Percentiles rank a stretch among this genome's conserved stretches.
Conservation (phyloP, 495 filamentous ascomycete species). For the Aspergillus nanangensis region DNA sequence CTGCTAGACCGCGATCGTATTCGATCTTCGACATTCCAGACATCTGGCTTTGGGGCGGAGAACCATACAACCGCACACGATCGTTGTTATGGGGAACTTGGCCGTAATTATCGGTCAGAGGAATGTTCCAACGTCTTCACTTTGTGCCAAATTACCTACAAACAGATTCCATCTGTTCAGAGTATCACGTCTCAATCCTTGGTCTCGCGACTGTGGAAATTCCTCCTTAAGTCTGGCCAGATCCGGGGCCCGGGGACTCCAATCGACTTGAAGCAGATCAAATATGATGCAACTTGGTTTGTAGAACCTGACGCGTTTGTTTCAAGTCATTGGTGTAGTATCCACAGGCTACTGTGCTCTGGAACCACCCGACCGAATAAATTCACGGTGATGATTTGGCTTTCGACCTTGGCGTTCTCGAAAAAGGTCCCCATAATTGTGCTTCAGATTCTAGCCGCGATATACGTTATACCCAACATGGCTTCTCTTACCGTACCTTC, state of each 20-base stretch:
- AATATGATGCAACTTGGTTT: conserved; percentile 15
- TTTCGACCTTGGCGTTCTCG: conserved; percentile 35
- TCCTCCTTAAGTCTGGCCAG: conserved; percentile 1
- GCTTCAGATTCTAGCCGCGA: conserved; percentile 32
- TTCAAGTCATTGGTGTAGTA: conserved; percentile 22
- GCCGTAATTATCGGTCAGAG: conserved; percentile 2
- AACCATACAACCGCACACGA: conserved; percentile 32
- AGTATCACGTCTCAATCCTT: neutral
- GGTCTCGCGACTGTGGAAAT: conserved; percentile 6
- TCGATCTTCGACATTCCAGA: conserved; percentile 43
- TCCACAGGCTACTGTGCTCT: conserved; percentile 28
- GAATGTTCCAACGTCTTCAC: conserved; percentile 2
- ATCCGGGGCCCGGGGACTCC: conserved; percentile 6
- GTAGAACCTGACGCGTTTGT: conserved; percentile 13
- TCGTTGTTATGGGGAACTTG: conserved; percentile 17
- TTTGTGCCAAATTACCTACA: conserved; percentile 10
- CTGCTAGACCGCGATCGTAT: conserved; percentile 39
- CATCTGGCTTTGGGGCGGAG: conserved; percentile 52
- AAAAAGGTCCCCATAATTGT: conserved; percentile 21
- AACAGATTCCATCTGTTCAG: neutral
- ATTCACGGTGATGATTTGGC: conserved; percentile 42
- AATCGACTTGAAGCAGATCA: conserved; percentile 10
- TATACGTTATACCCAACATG: conserved; percentile 24
- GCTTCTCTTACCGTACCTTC: conserved; percentile 6
- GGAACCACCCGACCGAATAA: conserved; percentile 12